phyloP scores from a whole-genome alignment of 2,329 filamentous ascomycete species.

The Metarhizium humberi region DNA sequence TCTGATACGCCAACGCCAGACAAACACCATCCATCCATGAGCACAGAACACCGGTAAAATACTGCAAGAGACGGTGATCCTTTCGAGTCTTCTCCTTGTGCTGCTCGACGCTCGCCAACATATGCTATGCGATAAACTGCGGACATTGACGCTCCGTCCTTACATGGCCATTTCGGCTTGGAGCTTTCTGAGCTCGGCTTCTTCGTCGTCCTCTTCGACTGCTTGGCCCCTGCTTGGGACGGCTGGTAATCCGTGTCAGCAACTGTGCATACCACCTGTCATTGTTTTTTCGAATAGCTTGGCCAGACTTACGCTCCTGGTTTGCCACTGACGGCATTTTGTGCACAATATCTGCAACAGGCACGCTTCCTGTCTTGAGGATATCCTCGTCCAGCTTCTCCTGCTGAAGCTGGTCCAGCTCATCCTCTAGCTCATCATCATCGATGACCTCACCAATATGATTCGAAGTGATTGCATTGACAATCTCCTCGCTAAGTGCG shows the following conservation, averaged over 20 bases:
- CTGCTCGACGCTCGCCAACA: constrained; percentile 1
- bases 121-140: constrained; percentile 7
- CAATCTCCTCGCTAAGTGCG: constrained; percentile 87
- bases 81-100: background rate
- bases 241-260: constrained; percentile 14
- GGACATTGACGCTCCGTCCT: constrained; percentile 11
- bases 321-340: constrained; percentile 67
- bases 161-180: constrained; percentile 97
- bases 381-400: constrained; percentile 90
- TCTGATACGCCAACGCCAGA: constrained; percentile 24
- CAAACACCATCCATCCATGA: constrained; percentile 17
- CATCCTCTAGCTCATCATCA: constrained; percentile 76
- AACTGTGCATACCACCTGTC: background rate
- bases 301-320: constrained; percentile 58
- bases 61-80: background rate
- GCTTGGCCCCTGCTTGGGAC: constrained; percentile 29
- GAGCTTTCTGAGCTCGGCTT: constrained; percentile 85
- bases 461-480: constrained; percentile 69
- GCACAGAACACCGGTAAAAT: constrained; percentile 8
- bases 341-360: constrained; percentile 68
- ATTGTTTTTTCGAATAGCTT: background rate
- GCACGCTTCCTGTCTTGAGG: constrained; percentile 78
- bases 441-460: constrained; percentile 62
- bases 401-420: constrained; percentile 81
- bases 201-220: constrained; percentile 82